These are phyloP conservation scores for Globisporangium abappressorium DNA, from an alignment of 352 stramenopile genomes.

Conservation along the genomic window DNA sequence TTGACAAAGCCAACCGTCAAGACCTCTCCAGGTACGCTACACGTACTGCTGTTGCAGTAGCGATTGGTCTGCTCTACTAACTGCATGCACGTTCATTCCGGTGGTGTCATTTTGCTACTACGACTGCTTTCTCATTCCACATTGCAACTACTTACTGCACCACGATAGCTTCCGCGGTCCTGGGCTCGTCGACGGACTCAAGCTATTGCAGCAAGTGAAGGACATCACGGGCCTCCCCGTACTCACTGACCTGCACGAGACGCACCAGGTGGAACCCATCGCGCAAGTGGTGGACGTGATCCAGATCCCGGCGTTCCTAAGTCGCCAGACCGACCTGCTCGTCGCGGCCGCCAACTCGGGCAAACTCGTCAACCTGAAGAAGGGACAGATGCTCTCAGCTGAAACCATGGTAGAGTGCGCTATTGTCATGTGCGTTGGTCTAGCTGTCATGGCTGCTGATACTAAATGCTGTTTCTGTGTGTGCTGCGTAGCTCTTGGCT, in stretches of 20 bases:
- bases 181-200: conserved; percentile 63
- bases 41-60: not conserved
- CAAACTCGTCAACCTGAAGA: conserved; percentile 86
- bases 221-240: conserved; percentile 65
- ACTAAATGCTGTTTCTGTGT: not conserved
- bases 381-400: conserved; percentile 83
- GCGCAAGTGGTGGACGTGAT: conserved; percentile 76
- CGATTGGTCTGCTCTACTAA: not conserved
- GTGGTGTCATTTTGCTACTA: not conserved
- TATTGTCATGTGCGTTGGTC: conserved; percentile 5
- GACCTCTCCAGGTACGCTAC: conserved; percentile 44
- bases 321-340: conserved; percentile 86
- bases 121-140: not conserved
- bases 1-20: conserved; percentile 89
- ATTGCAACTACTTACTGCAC: not conserved
- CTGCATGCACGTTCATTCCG: not conserved
- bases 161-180: conserved; percentile 65
- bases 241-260: conserved; percentile 87
- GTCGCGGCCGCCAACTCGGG: conserved; percentile 72
- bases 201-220: conserved; percentile 75
- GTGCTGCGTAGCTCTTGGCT: conserved; percentile 47
- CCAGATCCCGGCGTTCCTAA: conserved; percentile 88
- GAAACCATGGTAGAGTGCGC: conserved; percentile 65
- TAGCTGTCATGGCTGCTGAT: not conserved
- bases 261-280: conserved; percentile 66